Conservation (phyloP, 148 eudicot species). For the Drosera capensis region DNA sequence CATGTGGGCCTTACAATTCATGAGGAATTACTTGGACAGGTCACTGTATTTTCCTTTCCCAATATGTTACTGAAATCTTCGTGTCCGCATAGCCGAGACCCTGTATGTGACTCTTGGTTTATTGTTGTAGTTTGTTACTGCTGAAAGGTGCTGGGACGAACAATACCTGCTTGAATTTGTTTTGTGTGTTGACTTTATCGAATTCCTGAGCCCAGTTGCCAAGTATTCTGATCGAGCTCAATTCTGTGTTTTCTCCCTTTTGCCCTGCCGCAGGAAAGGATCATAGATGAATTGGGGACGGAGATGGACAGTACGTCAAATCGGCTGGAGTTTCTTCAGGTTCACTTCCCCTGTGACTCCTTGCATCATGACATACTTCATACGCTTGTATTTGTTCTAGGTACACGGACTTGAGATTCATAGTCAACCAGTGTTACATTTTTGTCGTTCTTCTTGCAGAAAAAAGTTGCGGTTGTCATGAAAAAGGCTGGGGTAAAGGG, state of each 20-base stretch:
- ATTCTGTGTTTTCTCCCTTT: too few relatives aligned
- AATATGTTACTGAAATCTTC: too few relatives aligned
- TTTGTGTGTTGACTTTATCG: too few relatives aligned
- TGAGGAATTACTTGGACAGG: constrained; percentile 88
- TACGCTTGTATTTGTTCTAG: background rate
- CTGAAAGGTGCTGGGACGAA: background rate
- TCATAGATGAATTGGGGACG: constrained; percentile 1
- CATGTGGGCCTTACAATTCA: constrained; percentile 82
- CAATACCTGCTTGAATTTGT: background rate
- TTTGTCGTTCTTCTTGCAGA: background rate
- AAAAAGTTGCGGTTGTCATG: background rate
- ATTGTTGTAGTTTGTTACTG: background rate
- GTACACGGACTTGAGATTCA: background rate
- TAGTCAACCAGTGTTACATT: background rate
- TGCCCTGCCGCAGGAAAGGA: background rate
- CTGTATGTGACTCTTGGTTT: too few relatives aligned
- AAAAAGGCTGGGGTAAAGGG: background rate
- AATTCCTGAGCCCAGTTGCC: too few relatives aligned
- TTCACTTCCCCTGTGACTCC: background rate
- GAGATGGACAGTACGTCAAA: constrained; percentile 1
- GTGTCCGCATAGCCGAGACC: too few relatives aligned
- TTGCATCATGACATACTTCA: background rate
- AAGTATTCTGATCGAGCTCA: too few relatives aligned
- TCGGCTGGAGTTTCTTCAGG: constrained; percentile 1
- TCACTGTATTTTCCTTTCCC: too few relatives aligned